Percentiles rank a stretch among this genome's conserved stretches.
Evolutionary conservation across 305 asterid genomes (phyloP).

Genomic region (Solanum aculeatissimum): DNA sequence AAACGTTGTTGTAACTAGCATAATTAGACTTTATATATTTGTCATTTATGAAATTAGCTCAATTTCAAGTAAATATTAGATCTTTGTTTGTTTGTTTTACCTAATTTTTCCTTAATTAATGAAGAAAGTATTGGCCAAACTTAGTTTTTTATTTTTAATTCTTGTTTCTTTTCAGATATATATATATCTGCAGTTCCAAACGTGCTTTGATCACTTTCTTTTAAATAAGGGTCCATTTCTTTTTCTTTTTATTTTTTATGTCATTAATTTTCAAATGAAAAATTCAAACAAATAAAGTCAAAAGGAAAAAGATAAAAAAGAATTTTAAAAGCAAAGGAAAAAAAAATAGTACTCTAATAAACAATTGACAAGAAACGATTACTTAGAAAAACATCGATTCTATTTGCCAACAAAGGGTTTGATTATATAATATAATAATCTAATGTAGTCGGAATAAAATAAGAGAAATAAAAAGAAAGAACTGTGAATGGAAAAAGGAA

Average conservation of each 20-base stretch:
- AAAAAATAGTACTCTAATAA: neutral
- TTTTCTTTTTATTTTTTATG: neutral
- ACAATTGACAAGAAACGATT: slow-evolving; percentile 1
- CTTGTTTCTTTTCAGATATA: neutral
- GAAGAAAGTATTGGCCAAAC: neutral
- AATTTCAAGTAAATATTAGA: neutral
- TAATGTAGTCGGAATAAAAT: neutral
- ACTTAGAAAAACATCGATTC: slow-evolving; percentile 6
- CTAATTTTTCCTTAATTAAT: neutral
- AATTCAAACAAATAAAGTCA: slow-evolving; percentile 4
- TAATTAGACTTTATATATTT: no score
- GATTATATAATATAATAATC: neutral
- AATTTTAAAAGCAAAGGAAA: slow-evolving; percentile 4
- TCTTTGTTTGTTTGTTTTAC: neutral
- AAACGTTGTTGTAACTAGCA: no score
- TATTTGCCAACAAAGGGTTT: neutral
- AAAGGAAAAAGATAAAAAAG: slow-evolving; percentile 9
- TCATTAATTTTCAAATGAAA: slow-evolving; percentile 8
- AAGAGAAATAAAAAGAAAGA: no score
- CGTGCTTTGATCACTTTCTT: neutral
- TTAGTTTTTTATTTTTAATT: neutral
- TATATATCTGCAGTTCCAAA: neutral
- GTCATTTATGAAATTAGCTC: no score
- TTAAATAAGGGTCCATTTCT: neutral
- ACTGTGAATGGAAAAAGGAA: no score